A percentile compares a stretch with the other conserved stretches of the same genome.
Evolutionary conservation across 2,329 filamentous ascomycete species (phyloP).

Genomic region (Botrytis paeoniae): DNA sequence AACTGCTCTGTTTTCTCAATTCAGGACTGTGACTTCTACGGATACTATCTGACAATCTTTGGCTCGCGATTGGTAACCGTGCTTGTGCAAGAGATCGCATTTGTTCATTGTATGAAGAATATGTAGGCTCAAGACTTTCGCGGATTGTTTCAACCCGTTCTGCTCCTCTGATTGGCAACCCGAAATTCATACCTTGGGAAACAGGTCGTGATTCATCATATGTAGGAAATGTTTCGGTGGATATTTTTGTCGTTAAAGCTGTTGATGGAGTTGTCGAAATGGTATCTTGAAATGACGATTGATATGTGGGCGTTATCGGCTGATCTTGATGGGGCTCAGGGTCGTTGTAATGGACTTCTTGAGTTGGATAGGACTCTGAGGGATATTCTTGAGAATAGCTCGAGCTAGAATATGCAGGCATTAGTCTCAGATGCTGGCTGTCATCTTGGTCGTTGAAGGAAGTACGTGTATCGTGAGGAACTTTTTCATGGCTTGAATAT

Average conservation of each 20-base stretch:
- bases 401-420: background rate
- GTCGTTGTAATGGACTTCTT: background rate
- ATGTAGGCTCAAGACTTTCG: background rate
- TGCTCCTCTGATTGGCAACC: background rate
- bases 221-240: background rate
- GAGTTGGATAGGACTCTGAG: background rate
- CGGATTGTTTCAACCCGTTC: background rate
- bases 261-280: background rate
- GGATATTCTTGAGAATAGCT: background rate
- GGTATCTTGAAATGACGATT: background rate
- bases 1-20: background rate
- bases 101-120: background rate
- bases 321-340: background rate
- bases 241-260: background rate
- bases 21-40: background rate
- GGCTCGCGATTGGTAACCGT: background rate
- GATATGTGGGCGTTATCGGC: background rate
- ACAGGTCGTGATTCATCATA: background rate
- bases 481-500: background rate
- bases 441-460: background rate
- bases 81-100: background rate
- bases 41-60: background rate
- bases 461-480: background rate
- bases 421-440: background rate
- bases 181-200: background rate